phyloP scores from a whole-genome alignment of 192 early-diverging fungal genomes.

The Coemansia interrupta region DNA sequence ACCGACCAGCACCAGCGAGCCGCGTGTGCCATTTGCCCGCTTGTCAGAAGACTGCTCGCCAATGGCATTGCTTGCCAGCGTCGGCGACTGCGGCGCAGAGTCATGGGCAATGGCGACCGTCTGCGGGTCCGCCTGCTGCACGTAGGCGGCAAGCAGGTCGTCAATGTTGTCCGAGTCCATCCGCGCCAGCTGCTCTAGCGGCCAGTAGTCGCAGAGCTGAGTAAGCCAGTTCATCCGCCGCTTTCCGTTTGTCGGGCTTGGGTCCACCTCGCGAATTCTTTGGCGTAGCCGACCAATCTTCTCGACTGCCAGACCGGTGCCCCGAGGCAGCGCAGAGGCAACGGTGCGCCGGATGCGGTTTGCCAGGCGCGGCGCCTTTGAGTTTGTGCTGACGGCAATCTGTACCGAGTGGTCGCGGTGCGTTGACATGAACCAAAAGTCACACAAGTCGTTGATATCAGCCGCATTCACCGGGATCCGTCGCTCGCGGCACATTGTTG shows the following conservation, averaged over 20 bases:
- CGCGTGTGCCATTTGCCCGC: slow-evolving; percentile 16
- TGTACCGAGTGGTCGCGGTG: slow-evolving; percentile 82
- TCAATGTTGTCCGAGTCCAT: slow-evolving; percentile 62
- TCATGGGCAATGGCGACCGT: slow-evolving; percentile 15
- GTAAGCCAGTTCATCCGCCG: slow-evolving; percentile 83
- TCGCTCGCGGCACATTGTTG: slow-evolving; percentile 55
- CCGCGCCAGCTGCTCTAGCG: slow-evolving; percentile 66
- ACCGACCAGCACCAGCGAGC: slow-evolving; percentile 67
- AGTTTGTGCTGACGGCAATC: slow-evolving; percentile 85
- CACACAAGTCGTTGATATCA: slow-evolving; percentile 84
- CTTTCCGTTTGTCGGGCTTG: slow-evolving; percentile 59
- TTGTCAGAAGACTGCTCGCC: too few species aligned
- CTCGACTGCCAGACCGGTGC: slow-evolving; percentile 69
- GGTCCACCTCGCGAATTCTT: slow-evolving; percentile 61
- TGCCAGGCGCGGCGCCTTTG: slow-evolving; percentile 82
- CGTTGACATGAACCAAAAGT: slow-evolving; percentile 90
- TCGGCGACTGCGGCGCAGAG: slow-evolving; percentile 8
- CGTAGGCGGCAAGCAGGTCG: slow-evolving; percentile 62
- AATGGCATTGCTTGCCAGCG: background rate
- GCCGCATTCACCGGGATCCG: slow-evolving; percentile 92
- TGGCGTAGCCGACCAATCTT: slow-evolving; percentile 63
- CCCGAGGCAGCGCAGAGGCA: slow-evolving; percentile 57
- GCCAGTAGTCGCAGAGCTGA: slow-evolving; percentile 80
- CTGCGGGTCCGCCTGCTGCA: slow-evolving; percentile 37
- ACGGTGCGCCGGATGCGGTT: slow-evolving; percentile 72